These are phyloP conservation scores for Coccomyxa subellipsoidea DNA, from an alignment of 163 green algal species.

Conservation along the genomic window DNA sequence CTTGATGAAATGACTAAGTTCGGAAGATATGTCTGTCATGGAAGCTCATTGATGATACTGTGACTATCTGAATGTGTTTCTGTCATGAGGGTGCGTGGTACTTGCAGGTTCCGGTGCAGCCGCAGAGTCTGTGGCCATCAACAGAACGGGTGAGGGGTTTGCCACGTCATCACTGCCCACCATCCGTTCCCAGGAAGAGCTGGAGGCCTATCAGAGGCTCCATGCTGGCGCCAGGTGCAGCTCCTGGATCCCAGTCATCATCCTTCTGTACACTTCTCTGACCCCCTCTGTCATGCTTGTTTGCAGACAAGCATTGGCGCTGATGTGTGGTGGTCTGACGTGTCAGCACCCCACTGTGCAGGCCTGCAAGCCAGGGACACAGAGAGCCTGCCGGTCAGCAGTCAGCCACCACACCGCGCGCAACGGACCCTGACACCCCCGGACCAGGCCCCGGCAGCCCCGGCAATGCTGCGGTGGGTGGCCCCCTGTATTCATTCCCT, in stretches of 20 bases:
- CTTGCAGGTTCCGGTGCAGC: neutral
- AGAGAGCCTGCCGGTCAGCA: neutral
- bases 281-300: no score
- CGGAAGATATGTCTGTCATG: neutral
- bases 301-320: no score
- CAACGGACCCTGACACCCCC: neutral
- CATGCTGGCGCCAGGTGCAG: neutral
- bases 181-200: neutral
- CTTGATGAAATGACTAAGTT: neutral
- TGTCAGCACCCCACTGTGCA: neutral
- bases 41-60: no score
- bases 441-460: neutral
- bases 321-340: no score
- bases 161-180: constrained; percentile 5
- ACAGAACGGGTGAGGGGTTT: neutral
- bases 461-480: neutral
- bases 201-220: constrained; percentile 6
- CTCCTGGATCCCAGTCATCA: neutral
- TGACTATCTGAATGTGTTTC: neutral
- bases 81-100: neutral
- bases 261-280: no score
- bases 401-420: neutral
- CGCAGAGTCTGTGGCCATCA: neutral
- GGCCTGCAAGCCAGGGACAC: neutral
- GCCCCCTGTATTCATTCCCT: neutral